These are phyloP conservation scores for Neurospora crassa DNA, from an alignment of 2,329 filamentous ascomycete genomes.

Conservation along the genomic window DNA sequence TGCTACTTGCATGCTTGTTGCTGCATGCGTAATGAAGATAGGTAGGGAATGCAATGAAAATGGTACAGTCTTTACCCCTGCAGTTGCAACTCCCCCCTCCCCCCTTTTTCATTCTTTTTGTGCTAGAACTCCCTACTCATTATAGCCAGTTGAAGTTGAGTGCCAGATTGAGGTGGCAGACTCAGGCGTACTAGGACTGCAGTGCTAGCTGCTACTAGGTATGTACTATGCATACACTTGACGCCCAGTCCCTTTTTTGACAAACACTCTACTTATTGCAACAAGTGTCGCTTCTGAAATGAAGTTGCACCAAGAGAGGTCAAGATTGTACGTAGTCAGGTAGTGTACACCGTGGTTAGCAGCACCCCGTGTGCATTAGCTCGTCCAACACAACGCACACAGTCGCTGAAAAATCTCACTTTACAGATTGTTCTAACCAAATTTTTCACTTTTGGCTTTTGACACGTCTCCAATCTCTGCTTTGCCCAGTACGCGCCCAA, in stretches of 20 bases:
- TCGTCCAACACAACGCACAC: neutral
- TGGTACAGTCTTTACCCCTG: neutral
- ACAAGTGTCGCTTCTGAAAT: neutral
- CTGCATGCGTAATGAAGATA: neutral
- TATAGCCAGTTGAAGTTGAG: neutral
- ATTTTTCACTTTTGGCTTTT: neutral
- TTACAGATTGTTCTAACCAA: neutral
- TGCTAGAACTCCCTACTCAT: neutral
- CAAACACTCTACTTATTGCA: neutral
- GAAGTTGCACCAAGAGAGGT: neutral
- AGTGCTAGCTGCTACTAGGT: neutral
- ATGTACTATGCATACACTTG: too few species aligned
- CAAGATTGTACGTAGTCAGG: neutral
- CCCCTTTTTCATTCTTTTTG: too few species aligned
- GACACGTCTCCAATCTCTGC: neutral
- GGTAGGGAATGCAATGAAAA: neutral
- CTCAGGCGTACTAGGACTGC: too few species aligned
- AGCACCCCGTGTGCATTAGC: neutral
- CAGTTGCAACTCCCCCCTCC: neutral
- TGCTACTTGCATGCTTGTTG: neutral
- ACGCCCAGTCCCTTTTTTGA: too few species aligned
- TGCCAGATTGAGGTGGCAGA: too few species aligned
- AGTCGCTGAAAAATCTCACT: neutral
- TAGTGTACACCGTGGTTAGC: neutral
- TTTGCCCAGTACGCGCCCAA: neutral